These are phyloP conservation scores for Tardiomyces blankii DNA, from an alignment of 1,139 yeast species.

Conservation along the genomic window DNA sequence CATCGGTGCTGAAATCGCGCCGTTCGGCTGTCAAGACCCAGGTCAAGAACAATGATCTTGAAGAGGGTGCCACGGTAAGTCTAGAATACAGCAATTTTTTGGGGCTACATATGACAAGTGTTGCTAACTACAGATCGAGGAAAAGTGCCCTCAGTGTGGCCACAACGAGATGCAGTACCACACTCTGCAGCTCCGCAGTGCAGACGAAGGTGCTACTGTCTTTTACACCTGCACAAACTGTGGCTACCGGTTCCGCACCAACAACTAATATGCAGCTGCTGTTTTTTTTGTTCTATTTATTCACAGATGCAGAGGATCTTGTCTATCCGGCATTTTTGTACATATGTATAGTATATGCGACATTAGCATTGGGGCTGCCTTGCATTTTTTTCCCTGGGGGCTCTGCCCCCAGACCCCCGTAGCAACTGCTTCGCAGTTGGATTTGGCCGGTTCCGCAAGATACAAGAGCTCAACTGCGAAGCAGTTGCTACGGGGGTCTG, in stretches of 20 bases:
- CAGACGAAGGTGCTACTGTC: slow-evolving; percentile 78
- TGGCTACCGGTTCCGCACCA: slow-evolving; percentile 88
- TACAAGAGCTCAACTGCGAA: too few relatives aligned
- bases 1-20: slow-evolving; percentile 69
- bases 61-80: slow-evolving; percentile 69
- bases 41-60: slow-evolving; percentile 64
- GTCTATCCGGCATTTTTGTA: slow-evolving; percentile 1
- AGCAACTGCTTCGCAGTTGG: too few relatives aligned
- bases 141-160: slow-evolving; percentile 96
- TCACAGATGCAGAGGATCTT: background rate
- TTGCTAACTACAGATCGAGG: slow-evolving; percentile 43
- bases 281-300: background rate
- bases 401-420: too few relatives aligned
- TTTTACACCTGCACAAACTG: slow-evolving; percentile 93
- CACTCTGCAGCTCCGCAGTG: slow-evolving; percentile 90
- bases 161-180: slow-evolving; percentile 97
- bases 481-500: too few relatives aligned
- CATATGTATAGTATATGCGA: slow-evolving; percentile 3
- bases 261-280: slow-evolving; percentile 37
- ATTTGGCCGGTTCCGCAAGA: too few relatives aligned
- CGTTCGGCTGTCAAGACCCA: slow-evolving; percentile 84
- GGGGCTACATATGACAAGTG: slow-evolving; percentile 9
- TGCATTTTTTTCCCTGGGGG: too few relatives aligned
- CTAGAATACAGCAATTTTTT: too few relatives aligned
- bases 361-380: too few relatives aligned